phyloP scores from a whole-genome alignment of 1,284 basidiomycete genomes.

The Bjerkandera adusta region DNA sequence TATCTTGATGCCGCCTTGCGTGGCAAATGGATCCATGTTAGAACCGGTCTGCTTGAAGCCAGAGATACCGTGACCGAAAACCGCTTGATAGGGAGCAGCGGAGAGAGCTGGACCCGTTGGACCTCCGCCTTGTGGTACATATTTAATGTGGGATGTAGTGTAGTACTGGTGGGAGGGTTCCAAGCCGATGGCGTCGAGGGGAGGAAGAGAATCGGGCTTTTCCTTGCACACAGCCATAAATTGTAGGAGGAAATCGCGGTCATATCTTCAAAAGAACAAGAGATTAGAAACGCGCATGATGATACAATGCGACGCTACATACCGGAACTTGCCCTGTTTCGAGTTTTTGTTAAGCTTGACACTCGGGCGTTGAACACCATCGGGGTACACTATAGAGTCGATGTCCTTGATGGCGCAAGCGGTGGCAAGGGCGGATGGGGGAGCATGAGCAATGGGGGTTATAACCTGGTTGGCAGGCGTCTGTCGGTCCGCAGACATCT shows the following conservation, averaged over 20 bases:
- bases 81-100: slow-evolving; percentile 43
- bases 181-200: slow-evolving; percentile 90
- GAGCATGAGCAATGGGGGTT: slow-evolving; percentile 42
- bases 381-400: slow-evolving; percentile 78
- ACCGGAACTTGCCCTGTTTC: slow-evolving; percentile 90
- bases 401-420: slow-evolving; percentile 87
- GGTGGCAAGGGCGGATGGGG: slow-evolving; percentile 67
- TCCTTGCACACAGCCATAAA: slow-evolving; percentile 97
- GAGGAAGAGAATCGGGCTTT: slow-evolving; percentile 88
- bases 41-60: slow-evolving; percentile 48
- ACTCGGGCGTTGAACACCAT: slow-evolving; percentile 80
- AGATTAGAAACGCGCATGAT: not conserved
- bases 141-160: slow-evolving; percentile 58
- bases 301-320: slow-evolving; percentile 18
- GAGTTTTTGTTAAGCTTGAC: slow-evolving; percentile 85
- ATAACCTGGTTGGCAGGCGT: no score
- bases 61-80: slow-evolving; percentile 58
- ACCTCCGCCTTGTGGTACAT: slow-evolving; percentile 51
- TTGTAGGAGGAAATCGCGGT: slow-evolving; percentile 96
- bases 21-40: slow-evolving; percentile 76
- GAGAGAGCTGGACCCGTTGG: slow-evolving; percentile 36
- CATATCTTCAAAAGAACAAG: slow-evolving; percentile 62
- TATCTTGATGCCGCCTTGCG: slow-evolving; percentile 47
- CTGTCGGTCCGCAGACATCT: no score
- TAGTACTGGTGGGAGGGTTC: slow-evolving; percentile 67